Percentiles rank a stretch among this genome's conserved stretches.
Evolutionary conservation across 192 early-diverging fungal genomes (phyloP).

Genomic region (Mortierella antarctica): DNA sequence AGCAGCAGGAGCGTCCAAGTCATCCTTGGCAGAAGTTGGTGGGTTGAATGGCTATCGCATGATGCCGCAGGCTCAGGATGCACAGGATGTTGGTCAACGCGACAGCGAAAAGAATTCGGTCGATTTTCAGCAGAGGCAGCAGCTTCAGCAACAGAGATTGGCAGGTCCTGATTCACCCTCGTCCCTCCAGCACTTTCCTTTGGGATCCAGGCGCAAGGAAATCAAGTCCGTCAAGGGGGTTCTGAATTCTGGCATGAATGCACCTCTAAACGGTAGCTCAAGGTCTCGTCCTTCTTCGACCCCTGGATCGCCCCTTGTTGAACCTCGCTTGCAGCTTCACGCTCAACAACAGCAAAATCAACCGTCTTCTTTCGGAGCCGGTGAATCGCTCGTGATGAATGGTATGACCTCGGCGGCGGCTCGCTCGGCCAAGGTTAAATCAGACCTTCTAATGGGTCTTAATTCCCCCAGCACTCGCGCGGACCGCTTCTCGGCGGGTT

Average conservation of each 20-base stretch:
- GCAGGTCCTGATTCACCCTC: constrained; percentile 33
- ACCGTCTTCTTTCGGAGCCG: constrained; percentile 21
- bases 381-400: constrained; percentile 47
- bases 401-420: constrained; percentile 37
- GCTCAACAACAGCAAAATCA: too few species aligned
- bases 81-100: neutral
- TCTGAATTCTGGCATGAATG: constrained; percentile 52
- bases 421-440: constrained; percentile 49
- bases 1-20: constrained; percentile 5
- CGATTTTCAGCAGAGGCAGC: neutral
- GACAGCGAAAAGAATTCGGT: neutral
- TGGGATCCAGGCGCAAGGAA: constrained; percentile 49
- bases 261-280: constrained; percentile 35
- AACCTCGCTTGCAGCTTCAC: constrained; percentile 16
- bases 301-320: constrained; percentile 40
- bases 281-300: constrained; percentile 44
- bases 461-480: constrained; percentile 36
- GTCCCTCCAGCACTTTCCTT: constrained; percentile 35
- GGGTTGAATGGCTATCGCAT: too few species aligned
- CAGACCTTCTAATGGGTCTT: constrained; percentile 47
- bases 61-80: neutral
- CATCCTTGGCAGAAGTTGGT: constrained; percentile 29
- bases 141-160: constrained; percentile 15
- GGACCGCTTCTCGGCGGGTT: constrained; percentile 7
- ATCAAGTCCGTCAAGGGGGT: constrained; percentile 53